Conservation (phyloP, 169 alveolate genomes). For the Ichthyophthirius multifiliis region DNA sequence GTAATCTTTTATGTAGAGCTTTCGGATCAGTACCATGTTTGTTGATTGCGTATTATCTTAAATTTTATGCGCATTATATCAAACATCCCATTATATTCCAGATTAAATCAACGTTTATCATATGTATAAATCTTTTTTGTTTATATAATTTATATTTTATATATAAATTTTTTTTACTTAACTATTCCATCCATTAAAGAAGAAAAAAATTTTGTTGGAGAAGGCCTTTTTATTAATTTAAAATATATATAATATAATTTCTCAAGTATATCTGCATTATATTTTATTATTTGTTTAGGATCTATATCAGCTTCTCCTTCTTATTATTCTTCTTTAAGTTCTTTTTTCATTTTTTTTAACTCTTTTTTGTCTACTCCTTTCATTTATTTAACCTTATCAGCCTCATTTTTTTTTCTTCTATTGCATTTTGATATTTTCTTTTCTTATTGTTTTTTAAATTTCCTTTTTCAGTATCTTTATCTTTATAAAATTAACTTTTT, state of each 20-base stretch:
- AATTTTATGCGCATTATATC: not conserved
- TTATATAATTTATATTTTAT: not conserved
- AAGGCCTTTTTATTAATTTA: not conserved
- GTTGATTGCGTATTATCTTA: constrained; percentile 1
- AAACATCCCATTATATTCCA: not conserved
- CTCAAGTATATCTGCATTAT: not conserved
- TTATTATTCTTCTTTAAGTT: not conserved
- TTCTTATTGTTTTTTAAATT: not conserved
- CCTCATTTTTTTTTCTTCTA: not conserved
- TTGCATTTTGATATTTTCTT: not conserved
- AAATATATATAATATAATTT: constrained; percentile 5
- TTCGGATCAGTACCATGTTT: not conserved
- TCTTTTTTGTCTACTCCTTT: not conserved
- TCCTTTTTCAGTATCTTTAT: not conserved
- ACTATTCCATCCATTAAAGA: constrained; percentile 11
- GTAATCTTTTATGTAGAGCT: not conserved
- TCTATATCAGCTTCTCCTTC: not conserved
- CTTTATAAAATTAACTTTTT: not conserved
- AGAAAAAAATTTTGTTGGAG: not conserved
- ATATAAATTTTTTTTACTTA: not conserved
- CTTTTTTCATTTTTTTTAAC: constrained; percentile 5
- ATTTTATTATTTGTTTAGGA: not conserved
- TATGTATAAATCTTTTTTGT: not conserved
- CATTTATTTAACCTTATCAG: not conserved
- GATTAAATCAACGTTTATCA: constrained; percentile 7